Evolutionary conservation across 148 eudicot genomes (phyloP), one percentile per base, ranked within the genome.

Genomic region (Euryodendron excelsum): DNA sequence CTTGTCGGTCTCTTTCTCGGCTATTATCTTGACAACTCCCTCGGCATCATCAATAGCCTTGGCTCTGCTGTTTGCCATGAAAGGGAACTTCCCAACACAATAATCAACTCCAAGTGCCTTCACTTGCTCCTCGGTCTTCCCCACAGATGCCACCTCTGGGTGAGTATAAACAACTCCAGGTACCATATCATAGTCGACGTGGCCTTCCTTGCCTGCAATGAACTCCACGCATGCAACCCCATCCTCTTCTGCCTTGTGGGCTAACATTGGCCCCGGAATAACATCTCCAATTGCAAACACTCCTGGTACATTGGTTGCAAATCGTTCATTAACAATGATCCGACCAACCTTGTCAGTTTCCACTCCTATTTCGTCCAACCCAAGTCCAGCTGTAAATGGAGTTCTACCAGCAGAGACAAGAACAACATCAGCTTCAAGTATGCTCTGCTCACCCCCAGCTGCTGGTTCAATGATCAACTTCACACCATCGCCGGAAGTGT

Each of bases 11-110:
- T 91, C 97, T 85, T 91, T 91, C 74, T 93, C 99, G 44, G 97
- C 97, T 78, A 95, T 41, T 44, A 95, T 82, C 86, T 95, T 93
- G 7, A 95, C 99, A 45, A 95, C 12, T 10, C 99, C 99, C 79
- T 95, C 99, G n/a, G 97, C 99, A 78, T 95, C 91, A 76, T 95
- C 99, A 45, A 95, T 93, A 21, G 99, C 94, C 88, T 95, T 95
- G 11, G 98, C 98, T 81, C 98, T 84, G 84, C 97, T 95, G 85
- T 93, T 95, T 36, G 97, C 96, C 91, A 93, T 39, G 80, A 95
- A 89, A 8, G 99, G 97, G 37, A 95, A 95, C 74, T 91, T 93
- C 30, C 99, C 99, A 33, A 95, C 97, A 79, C 86, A 76, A 80
- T 95, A 95, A n/a, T 74, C 81, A 63, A 91, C 89, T 36, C 97